These are phyloP conservation scores for Candida labiduridarum DNA, from an alignment of 1,139 yeast genomes.

Conservation along the genomic window DNA sequence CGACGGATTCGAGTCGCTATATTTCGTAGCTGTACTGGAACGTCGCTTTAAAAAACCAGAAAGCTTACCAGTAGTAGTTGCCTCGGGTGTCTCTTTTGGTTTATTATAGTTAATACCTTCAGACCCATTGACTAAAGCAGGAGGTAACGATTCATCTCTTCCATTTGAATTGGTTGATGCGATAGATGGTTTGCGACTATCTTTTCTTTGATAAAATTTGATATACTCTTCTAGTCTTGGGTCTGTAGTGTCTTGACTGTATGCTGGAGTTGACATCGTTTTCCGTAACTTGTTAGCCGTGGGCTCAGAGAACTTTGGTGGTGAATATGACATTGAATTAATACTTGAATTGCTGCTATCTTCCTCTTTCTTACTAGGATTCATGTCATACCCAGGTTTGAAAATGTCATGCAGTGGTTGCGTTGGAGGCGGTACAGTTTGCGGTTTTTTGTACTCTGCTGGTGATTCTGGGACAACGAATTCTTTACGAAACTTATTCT, in stretches of 20 bases:
- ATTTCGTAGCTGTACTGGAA: constrained; percentile 19
- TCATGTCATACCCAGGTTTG: constrained; percentile 14
- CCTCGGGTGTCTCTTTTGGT: constrained; percentile 6
- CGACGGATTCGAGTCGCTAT: constrained; percentile 13
- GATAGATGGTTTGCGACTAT: constrained; percentile 22
- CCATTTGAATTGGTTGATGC: constrained; percentile 8
- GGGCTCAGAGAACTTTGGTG: constrained; percentile 1
- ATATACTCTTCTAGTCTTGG: constrained; percentile 63
- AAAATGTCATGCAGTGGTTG: constrained; percentile 8
- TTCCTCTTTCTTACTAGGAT: constrained; percentile 7
- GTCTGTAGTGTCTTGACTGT: constrained; percentile 30
- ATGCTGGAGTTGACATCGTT: constrained; percentile 21
- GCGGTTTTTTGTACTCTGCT: background rate
- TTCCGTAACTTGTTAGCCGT: constrained; percentile 13
- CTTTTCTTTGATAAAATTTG: constrained; percentile 48
- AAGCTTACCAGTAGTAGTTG: constrained; percentile 19
- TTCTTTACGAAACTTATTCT: constrained; percentile 33
- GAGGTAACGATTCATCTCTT: constrained; percentile 33
- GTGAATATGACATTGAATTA: constrained; percentile 1
- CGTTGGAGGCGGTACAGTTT: constrained; percentile 3
- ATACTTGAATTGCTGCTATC: constrained; percentile 2
- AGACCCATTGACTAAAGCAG: constrained; percentile 39
- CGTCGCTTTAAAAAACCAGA: constrained; percentile 30
- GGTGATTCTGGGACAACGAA: constrained; percentile 8
- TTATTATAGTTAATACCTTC: constrained; percentile 18